A percentile compares a stretch with the other conserved stretches of the same genome.
These are phyloP conservation scores for Acacia melanoxylon DNA, from an alignment of 306 rosid genomes.

Conservation along the genomic window DNA sequence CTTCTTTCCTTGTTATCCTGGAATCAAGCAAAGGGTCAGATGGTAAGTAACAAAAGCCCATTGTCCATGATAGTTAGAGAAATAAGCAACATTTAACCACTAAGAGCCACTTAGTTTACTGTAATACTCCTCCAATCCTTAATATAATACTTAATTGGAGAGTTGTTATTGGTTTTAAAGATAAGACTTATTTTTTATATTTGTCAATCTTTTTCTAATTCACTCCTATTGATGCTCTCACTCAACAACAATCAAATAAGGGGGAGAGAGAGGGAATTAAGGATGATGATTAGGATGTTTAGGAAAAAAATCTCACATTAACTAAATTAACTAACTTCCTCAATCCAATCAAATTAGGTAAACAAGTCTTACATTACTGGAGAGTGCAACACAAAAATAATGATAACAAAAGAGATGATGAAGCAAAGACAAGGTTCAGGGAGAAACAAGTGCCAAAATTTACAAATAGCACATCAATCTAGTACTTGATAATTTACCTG, in stretches of 20 bases:
- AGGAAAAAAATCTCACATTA: too few species aligned
- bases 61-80: neutral
- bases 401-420: neutral
- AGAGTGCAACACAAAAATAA: neutral
- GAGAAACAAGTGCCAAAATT: slow-evolving; percentile 1
- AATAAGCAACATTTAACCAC: neutral
- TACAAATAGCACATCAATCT: neutral
- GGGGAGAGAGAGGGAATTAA: too few species aligned
- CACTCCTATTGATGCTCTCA: too few species aligned
- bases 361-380: too few species aligned
- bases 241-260: too few species aligned
- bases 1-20: slow-evolving; percentile 96
- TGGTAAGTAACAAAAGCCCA: slow-evolving; percentile 12
- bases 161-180: too few species aligned
- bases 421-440: slow-evolving; percentile 4
- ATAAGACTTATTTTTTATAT: too few species aligned
- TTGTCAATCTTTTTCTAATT: too few species aligned
- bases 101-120: neutral
- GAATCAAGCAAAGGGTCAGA: slow-evolving; percentile 26
- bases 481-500: slow-evolving; percentile 58
- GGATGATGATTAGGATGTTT: too few species aligned
- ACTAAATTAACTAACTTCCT: too few species aligned
- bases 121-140: neutral
- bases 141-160: too few species aligned
- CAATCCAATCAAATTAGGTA: too few species aligned